Conservation (phyloP, 305 asterid genomes). For the Fraxinus platypoda region DNA sequence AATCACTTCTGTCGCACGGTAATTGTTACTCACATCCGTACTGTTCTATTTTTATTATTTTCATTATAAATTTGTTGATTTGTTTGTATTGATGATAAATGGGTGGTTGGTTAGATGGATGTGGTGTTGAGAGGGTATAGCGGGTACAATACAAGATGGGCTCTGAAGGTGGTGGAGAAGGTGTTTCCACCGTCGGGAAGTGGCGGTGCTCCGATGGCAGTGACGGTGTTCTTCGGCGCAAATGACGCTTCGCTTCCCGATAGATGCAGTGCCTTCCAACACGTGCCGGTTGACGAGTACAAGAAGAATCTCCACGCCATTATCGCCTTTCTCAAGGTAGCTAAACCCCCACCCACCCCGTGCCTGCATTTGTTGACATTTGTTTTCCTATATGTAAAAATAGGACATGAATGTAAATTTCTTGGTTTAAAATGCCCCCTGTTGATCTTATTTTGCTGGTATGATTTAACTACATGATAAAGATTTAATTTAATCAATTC, state of each 20-base stretch:
- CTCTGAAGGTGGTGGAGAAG: slow-evolving; percentile 48
- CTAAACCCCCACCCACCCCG: not conserved
- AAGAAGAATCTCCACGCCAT: slow-evolving; percentile 56
- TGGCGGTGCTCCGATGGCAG: slow-evolving; percentile 46
- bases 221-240: slow-evolving; percentile 86
- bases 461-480: not conserved
- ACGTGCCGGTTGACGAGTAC: slow-evolving; percentile 77
- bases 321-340: slow-evolving; percentile 64
- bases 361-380: not conserved
- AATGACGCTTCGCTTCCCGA: slow-evolving; percentile 78
- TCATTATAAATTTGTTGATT: not conserved
- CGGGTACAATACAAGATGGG: slow-evolving; percentile 91
- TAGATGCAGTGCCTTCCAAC: slow-evolving; percentile 51
- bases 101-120: slow-evolving; percentile 51
- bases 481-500: not conserved
- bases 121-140: slow-evolving; percentile 83
- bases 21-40: not conserved
- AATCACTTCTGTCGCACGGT: slow-evolving; percentile 73
- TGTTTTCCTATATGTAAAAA: not conserved
- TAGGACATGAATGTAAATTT: not conserved
- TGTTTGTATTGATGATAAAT: not conserved
- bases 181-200: slow-evolving; percentile 49
- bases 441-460: not conserved
- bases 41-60: not conserved
- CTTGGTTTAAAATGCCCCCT: not conserved